Evolutionary conservation across 2,329 filamentous ascomycete species (phyloP), one percentile per base, ranked within the genome.

Genomic region (Cordyceps tenuipes): DNA sequence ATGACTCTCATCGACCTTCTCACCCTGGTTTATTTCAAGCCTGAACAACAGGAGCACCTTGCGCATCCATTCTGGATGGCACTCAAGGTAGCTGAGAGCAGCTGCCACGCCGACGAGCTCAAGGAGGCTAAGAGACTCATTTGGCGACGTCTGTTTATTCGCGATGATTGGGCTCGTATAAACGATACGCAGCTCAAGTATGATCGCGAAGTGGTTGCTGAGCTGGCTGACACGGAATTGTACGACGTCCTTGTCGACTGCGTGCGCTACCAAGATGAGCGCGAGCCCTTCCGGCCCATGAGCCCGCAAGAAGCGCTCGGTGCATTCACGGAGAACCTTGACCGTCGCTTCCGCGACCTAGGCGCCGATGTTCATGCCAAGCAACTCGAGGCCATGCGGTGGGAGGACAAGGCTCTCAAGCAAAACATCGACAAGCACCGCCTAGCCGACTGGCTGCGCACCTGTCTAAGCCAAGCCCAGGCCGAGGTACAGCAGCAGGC

Each of bases 71-170:
- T 95, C 70, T 89, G 84, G 71, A 77, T 88, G 62, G 91, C 91
- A 23, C 79, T 96, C 19, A 77, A 81, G 67, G 82, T 81, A 58
- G 82, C 75, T 67, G 79, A 76, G 72, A 80, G 76, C 68, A 83
- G 76, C 64, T 80, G 79, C 66, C 78, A 72, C 66, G 77, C 76
- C 64, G 85, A 77, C 19, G 80, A 82, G n/a, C 79, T 82, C 50
- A 79, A 81, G 63, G 80, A 86, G 64, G 81, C 81, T 5, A 78
- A 79, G 70, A 75, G 77, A 17, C 75, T 85, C 44, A 89, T 97
- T 63, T 99, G 94, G 94, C 88, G 94, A 69, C 85, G 94, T 58
- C 87, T 91, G 63, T 89, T 89, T 68, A 81, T 93, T 65, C 84
- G 86, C 54, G 92, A 97, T 70, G 84, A 97, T 69, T 99, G 94